These are phyloP conservation scores for Paramarasmius palmivorus DNA, from an alignment of 1,284 basidiomycete species.

Conservation along the genomic window DNA sequence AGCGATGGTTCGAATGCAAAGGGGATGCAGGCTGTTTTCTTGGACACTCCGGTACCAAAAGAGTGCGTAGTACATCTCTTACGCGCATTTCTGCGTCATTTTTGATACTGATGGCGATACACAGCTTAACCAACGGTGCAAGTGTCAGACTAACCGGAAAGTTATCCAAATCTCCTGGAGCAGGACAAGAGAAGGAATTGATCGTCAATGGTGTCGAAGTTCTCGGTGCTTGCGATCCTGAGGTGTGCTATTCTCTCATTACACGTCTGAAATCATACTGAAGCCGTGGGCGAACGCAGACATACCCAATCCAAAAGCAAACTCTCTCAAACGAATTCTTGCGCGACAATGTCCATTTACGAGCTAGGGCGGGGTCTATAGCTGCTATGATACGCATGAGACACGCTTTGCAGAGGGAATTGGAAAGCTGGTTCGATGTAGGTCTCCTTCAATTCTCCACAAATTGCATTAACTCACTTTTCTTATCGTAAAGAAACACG, in stretches of 20 bases:
- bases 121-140: constrained; percentile 72
- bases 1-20: constrained; percentile 76
- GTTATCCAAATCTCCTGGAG: constrained; percentile 65
- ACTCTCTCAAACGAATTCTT: constrained; percentile 73
- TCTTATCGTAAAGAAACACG: constrained; percentile 54
- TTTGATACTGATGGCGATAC: too few relatives aligned
- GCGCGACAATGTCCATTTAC: constrained; percentile 81
- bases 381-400: constrained; percentile 68
- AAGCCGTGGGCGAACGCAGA: constrained; percentile 35
- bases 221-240: constrained; percentile 75
- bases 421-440: constrained; percentile 75
- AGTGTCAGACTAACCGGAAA: constrained; percentile 70
- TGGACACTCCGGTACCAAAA: constrained; percentile 40
- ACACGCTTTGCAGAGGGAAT: constrained; percentile 45
- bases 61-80: constrained; percentile 30
- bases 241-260: constrained; percentile 42
- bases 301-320: constrained; percentile 89
- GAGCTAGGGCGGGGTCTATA: constrained; percentile 73
- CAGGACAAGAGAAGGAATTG: constrained; percentile 75
- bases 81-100: neutral
- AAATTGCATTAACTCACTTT: constrained; percentile 5
- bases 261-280: too few relatives aligned
- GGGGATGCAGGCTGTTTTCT: constrained; percentile 79
- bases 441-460: constrained; percentile 19
- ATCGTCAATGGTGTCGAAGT: constrained; percentile 66